Conservation (phyloP, 2,329 filamentous ascomycete genomes). For the Mycocentrospora acerina region DNA sequence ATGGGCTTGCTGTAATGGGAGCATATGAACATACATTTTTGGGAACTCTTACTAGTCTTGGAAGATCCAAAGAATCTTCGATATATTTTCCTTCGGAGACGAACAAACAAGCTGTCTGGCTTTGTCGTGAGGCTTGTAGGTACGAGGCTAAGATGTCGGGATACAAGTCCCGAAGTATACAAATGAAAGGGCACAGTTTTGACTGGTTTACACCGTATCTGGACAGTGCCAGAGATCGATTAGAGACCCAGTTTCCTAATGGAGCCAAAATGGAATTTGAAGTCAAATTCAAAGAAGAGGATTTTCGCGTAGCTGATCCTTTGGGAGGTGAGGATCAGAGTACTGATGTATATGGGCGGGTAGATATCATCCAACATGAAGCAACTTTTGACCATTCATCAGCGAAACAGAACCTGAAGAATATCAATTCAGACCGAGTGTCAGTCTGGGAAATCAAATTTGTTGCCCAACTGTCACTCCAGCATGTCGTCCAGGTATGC, state of each 20-base stretch:
- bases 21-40: slow-evolving; percentile 7
- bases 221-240: slow-evolving; percentile 2
- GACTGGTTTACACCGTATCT: slow-evolving; percentile 9
- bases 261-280: slow-evolving; percentile 5
- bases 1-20: slow-evolving; percentile 9
- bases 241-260: slow-evolving; percentile 5
- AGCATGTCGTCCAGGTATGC: slow-evolving; percentile 9
- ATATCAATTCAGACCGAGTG: not conserved
- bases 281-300: slow-evolving; percentile 5
- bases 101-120: slow-evolving; percentile 5
- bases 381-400: not conserved
- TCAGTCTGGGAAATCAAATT: slow-evolving; percentile 13
- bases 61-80: not conserved
- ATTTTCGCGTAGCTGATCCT: slow-evolving; percentile 3
- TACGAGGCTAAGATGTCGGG: slow-evolving; percentile 6
- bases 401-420: not conserved
- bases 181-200: slow-evolving; percentile 8
- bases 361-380: slow-evolving; percentile 5
- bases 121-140: slow-evolving; percentile 9
- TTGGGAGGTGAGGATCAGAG: slow-evolving; percentile 1
- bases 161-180: slow-evolving; percentile 6
- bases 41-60: slow-evolving; percentile 9
- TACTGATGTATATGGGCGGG: slow-evolving; percentile 1
- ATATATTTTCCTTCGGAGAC: not conserved
- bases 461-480: slow-evolving; percentile 3